phyloP scores from a whole-genome alignment of 2,329 filamentous ascomycete genomes.

The Fusarium sp. region DNA sequence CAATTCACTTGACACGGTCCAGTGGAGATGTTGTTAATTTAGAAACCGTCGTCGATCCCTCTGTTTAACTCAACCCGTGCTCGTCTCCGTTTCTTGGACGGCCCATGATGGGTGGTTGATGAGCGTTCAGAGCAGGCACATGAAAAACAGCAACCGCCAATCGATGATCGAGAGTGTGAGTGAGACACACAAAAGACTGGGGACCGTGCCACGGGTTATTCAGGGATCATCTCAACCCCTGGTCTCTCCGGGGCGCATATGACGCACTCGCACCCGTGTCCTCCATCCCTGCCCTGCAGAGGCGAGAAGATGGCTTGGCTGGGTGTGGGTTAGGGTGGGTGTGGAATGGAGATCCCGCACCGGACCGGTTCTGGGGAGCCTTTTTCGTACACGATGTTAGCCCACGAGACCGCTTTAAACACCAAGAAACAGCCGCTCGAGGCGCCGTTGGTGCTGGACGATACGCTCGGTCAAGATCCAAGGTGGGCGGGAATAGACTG shows the following conservation, averaged over 20 bases:
- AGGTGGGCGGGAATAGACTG: background rate
- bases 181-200: slow-evolving; percentile 33
- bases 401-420: slow-evolving; percentile 25
- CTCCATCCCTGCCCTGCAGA: slow-evolving; percentile 37
- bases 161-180: slow-evolving; percentile 34
- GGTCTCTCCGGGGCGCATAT: slow-evolving; percentile 43
- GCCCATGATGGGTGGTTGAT: slow-evolving; percentile 21
- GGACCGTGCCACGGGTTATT: slow-evolving; percentile 35
- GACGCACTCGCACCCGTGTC: slow-evolving; percentile 44
- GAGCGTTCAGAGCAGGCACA: slow-evolving; percentile 1
- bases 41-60: slow-evolving; percentile 36
- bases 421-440: slow-evolving; percentile 33
- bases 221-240: slow-evolving; percentile 35
- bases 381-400: slow-evolving; percentile 19
- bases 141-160: slow-evolving; percentile 22
- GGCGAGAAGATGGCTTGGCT: slow-evolving; percentile 30
- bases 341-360: slow-evolving; percentile 39
- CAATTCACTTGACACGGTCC: slow-evolving; percentile 13
- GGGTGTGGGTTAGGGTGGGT: slow-evolving; percentile 30
- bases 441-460: slow-evolving; percentile 18
- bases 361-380: slow-evolving; percentile 35
- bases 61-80: slow-evolving; percentile 27
- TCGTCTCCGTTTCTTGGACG: slow-evolving; percentile 29
- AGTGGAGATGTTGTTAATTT: slow-evolving; percentile 18
- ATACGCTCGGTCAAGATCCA: background rate